Evolutionary conservation across 192 early-diverging fungal genomes (phyloP).

Genomic region (Coemansia sp.): DNA sequence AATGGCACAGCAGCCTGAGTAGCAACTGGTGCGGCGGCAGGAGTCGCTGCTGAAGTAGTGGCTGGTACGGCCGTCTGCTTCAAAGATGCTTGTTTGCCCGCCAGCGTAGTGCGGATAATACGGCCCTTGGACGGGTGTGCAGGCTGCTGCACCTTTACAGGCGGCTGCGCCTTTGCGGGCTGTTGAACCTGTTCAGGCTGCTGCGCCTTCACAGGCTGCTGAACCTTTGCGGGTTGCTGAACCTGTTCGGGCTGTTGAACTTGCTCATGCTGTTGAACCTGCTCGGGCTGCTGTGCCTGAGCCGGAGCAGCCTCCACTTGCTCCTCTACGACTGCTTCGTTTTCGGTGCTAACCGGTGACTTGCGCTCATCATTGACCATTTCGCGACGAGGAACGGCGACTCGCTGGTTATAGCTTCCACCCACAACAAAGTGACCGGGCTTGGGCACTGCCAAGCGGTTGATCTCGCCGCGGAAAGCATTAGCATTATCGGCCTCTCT

Average conservation of each 20-base stretch:
- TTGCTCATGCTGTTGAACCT: slow-evolving; percentile 6
- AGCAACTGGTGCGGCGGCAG: background rate
- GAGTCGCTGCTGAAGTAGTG: background rate
- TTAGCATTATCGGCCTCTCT: slow-evolving; percentile 19
- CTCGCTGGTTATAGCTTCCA: slow-evolving; percentile 26
- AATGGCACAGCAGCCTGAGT: background rate
- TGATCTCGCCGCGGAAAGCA: slow-evolving; percentile 28
- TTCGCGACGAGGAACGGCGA: slow-evolving; percentile 4
- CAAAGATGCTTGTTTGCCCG: slow-evolving; percentile 25
- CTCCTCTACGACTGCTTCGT: background rate
- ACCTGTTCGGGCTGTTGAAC: slow-evolving; percentile 8
- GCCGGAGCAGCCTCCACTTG: background rate
- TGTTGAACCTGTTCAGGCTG: slow-evolving; percentile 16
- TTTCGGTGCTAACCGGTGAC: background rate
- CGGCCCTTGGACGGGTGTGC: slow-evolving; percentile 4
- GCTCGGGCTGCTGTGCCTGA: slow-evolving; percentile 1
- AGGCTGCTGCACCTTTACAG: no score
- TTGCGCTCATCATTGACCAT: background rate
- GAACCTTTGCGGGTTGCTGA: slow-evolving; percentile 1
- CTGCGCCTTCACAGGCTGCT: background rate
- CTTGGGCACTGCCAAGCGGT: slow-evolving; percentile 23
- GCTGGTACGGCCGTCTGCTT: background rate
- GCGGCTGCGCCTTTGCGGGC: background rate
- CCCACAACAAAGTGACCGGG: slow-evolving; percentile 26
- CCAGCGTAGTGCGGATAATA: background rate